Base-by-base conservation (phyloP, 2,329 filamentous ascomycete species). In the Diaporthe vaccinii region DNA sequence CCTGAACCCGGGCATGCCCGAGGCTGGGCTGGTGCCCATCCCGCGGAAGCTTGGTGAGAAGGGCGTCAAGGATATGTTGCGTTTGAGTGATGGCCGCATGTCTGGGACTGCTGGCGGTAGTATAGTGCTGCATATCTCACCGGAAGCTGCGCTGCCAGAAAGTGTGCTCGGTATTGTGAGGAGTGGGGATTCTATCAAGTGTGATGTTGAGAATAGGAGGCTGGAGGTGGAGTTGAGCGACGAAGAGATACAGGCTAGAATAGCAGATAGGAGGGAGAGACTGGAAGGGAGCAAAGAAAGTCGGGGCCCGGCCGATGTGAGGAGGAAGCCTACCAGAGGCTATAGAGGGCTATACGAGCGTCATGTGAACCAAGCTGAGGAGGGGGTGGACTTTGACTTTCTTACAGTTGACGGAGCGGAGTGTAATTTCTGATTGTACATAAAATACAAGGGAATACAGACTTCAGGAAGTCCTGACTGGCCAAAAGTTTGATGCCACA, bases 81-180 rank as follows among this genome's bases (percentile, higher is more conserved):
- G 98, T 1, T 89, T 98, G 44, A 98, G 95, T 0, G 96, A 98
- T 80, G 96, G 96, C 0, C 86, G 96, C 41, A 98, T 98, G 87
- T 93, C 91, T 34, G 96, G 96, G 6, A 97, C 95, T 0, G 93
- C 91, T 2, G 95, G 97, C 62, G 96, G 96, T 0, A 98, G 97
- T 74, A 96, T 98, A 78, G 94, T 97, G 0, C 91, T 97, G 8
- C 96, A 98, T 79, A 93, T 98, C 8, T 92, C 93, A 3, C 96
- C 96, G 1, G 96, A 98, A 83, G 95, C 95, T 0, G 95, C 94
- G 0, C 84, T 89, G 41, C 94, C 94, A 0, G 91, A 90, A 15
- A 95, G 94, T 0, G 94, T 95, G 0, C 90, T 98, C 77, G 96
- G 94, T 0, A 84, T 97, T 1, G 91, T 98, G 4, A 84, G 87